phyloP scores from a whole-genome alignment of 2,329 filamentous ascomycete species.

The Xylariaceae sp. region DNA sequence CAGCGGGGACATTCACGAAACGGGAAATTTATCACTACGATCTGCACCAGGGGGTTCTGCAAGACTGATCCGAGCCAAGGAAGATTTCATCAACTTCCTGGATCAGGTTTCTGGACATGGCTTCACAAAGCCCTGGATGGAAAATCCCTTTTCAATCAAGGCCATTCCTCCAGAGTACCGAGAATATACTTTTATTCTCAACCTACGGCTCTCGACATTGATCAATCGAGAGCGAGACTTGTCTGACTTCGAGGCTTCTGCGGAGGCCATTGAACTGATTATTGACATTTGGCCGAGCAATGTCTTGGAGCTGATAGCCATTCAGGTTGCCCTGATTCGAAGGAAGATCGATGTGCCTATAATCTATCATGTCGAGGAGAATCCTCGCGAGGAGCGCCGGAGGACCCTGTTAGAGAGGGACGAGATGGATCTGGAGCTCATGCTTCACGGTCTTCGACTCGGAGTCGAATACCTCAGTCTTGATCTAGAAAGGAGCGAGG shows the following conservation, averaged over 20 bases:
- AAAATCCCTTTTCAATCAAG: constrained; percentile 57
- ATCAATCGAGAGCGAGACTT: constrained; percentile 47
- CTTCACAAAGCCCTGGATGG: constrained; percentile 46
- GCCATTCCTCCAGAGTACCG: constrained; percentile 56
- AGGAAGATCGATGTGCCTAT: constrained; percentile 53
- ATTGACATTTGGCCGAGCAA: constrained; percentile 53
- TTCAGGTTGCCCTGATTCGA: constrained; percentile 53
- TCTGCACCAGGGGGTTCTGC: constrained; percentile 50
- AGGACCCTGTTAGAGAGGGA: constrained; percentile 34
- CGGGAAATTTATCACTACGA: constrained; percentile 30
- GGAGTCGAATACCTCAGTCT: constrained; percentile 63
- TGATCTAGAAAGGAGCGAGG: constrained; percentile 54
- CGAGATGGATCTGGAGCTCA: constrained; percentile 48
- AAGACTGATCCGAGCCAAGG: constrained; percentile 52
- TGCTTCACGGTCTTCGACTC: constrained; percentile 61
- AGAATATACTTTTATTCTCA: constrained; percentile 57
- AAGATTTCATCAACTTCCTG: constrained; percentile 57
- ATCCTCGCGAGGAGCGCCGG: constrained; percentile 37
- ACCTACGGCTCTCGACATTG: constrained; percentile 57
- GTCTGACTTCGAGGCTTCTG: constrained; percentile 51
- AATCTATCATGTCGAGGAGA: constrained; percentile 53
- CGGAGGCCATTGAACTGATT: constrained; percentile 56
- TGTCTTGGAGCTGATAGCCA: constrained; percentile 45
- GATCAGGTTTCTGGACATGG: constrained; percentile 52
- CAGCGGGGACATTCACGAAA: constrained; percentile 27